A percentile compares a stretch with the other conserved stretches of the same genome.
Conservation (phyloP, 306 rosid genomes). For the Urtica urens region DNA sequence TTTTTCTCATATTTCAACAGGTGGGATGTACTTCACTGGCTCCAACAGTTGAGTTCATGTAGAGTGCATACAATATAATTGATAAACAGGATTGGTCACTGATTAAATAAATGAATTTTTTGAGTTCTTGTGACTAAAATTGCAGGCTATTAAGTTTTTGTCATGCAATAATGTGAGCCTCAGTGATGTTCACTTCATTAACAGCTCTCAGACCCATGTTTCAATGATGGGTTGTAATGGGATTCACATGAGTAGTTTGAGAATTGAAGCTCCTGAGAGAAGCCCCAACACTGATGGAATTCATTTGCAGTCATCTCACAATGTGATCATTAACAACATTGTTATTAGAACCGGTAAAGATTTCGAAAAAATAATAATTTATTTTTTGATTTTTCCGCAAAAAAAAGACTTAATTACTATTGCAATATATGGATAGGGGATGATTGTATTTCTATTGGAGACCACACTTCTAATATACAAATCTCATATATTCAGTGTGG, state of each 20-base stretch:
- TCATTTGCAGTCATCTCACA: conserved; percentile 21
- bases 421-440: conserved; percentile 16
- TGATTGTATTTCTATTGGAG: conserved; percentile 29
- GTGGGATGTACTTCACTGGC: conserved; percentile 26
- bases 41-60: conserved; percentile 25
- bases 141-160: conserved; percentile 25
- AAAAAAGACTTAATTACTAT: no score
- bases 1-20: conserved; percentile 11
- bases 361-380: no score
- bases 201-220: conserved; percentile 21
- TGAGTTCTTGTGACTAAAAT: not conserved
- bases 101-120: no score
- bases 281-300: conserved; percentile 34
- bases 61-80: not conserved
- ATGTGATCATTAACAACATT: conserved; percentile 11
- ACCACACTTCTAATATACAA: conserved; percentile 17
- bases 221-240: conserved; percentile 9
- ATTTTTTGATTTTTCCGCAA: no score
- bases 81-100: not conserved
- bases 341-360: conserved; percentile 17
- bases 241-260: conserved; percentile 12
- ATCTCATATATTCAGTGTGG: conserved; percentile 19
- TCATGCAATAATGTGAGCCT: conserved; percentile 18
- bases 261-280: conserved; percentile 22
- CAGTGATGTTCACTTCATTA: conserved; percentile 16